These are phyloP conservation scores for Metschnikowia drakensbergensis DNA, from an alignment of 805 yeast species.

Conservation along the genomic window DNA sequence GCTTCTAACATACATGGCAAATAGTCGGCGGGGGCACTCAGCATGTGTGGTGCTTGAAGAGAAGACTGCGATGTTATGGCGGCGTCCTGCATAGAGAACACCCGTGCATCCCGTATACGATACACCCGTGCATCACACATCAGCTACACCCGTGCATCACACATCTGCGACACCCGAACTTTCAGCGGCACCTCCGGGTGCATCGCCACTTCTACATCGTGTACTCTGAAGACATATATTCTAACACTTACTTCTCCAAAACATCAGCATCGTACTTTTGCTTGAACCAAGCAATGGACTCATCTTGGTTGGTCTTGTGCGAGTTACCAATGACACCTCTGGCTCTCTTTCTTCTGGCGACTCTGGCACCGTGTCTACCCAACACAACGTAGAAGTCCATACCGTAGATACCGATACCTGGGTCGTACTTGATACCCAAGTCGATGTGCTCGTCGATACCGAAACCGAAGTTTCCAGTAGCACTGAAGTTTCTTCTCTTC, in stretches of 20 bases:
- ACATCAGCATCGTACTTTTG: conserved; percentile 99
- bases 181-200: too few species aligned
- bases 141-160: too few species aligned
- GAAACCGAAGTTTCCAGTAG: conserved; percentile 99
- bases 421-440: conserved; percentile 99
- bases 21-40: conserved; percentile 23
- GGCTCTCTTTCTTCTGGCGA: conserved; percentile 97
- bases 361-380: conserved; percentile 99
- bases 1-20: conserved; percentile 36
- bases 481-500: conserved; percentile 90
- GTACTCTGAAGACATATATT: too few species aligned
- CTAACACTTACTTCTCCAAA: conserved; percentile 59
- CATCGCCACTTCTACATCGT: too few species aligned
- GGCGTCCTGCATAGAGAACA: conserved; percentile 1
- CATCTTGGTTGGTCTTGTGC: conserved; percentile 91
- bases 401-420: conserved; percentile 99
- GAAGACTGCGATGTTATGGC: background rate
- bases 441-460: conserved; percentile 99
- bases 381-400: conserved; percentile 99
- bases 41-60: too few species aligned
- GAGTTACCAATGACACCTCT: conserved; percentile 82
- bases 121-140: too few species aligned
- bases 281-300: conserved; percentile 98
- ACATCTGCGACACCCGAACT: too few species aligned
- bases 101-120: conserved; percentile 2